These are phyloP conservation scores for Maudiozyma humilis DNA, from an alignment of 1,139 yeast species.

Conservation along the genomic window DNA sequence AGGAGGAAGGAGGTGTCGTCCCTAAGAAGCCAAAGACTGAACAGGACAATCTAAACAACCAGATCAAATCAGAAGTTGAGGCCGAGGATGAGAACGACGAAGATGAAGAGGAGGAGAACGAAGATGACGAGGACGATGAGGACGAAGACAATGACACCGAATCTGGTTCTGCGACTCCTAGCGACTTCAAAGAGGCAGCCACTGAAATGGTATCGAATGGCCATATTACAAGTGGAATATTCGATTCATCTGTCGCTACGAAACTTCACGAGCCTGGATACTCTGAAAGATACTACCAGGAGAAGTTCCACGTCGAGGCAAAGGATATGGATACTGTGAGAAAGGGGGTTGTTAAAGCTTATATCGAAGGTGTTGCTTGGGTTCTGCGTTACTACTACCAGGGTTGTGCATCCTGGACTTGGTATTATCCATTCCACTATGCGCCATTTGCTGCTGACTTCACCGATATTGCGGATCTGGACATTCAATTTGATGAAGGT, in stretches of 20 bases:
- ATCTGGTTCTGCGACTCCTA: background rate
- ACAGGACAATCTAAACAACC: conserved; percentile 14
- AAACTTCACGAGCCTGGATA: conserved; percentile 85
- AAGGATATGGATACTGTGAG: conserved; percentile 50
- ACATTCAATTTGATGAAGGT: conserved; percentile 60
- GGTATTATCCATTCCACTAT: conserved; percentile 96
- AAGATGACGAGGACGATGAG: conserved; percentile 11
- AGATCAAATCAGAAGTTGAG: conserved; percentile 23
- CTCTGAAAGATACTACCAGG: conserved; percentile 66
- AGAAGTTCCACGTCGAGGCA: conserved; percentile 56
- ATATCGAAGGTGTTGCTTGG: conserved; percentile 95
- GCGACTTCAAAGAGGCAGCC: conserved; percentile 12
- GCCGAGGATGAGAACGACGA: conserved; percentile 18
- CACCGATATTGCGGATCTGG: conserved; percentile 47
- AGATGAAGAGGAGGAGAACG: conserved; percentile 14
- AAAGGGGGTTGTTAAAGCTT: conserved; percentile 57
- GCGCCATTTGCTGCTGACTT: conserved; percentile 97
- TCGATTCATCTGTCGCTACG: conserved; percentile 49
- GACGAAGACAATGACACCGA: conserved; percentile 10
- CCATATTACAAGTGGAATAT: conserved; percentile 26
- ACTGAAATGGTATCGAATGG: conserved; percentile 28
- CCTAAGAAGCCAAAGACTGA: conserved; percentile 11
- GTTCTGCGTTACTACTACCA: conserved; percentile 87
- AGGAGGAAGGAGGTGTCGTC: conserved; percentile 15
- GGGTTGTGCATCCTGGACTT: conserved; percentile 97